Evolutionary conservation across 805 yeast genomes (phyloP), one percentile per base, ranked within the genome.

Genomic region (Zygosaccharomyces gambellarensis): DNA sequence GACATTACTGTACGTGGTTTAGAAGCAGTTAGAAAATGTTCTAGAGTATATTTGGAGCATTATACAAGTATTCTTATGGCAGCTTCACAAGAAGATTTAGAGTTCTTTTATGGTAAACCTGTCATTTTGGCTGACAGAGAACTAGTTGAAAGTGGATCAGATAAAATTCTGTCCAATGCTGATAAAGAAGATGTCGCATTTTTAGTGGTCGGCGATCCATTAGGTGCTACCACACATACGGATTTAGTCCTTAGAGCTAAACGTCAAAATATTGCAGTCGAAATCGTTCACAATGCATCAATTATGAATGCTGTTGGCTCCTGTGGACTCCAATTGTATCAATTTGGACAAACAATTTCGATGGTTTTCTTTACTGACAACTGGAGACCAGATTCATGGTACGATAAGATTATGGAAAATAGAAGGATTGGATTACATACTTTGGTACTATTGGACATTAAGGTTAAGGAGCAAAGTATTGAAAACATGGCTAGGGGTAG

Each of bases 241-340:
- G 99, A 94, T 71, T 76, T 92, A 54, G 88, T 90, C 38, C 78
- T 92, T 52, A 77, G 99, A 62, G 98, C 99, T 39, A 80, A 95
- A 58, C 96, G 87, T 68, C 75, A 83, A 52, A 81, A 81, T 2
- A 88, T 94, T 63, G 72, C 77, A 45, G 87, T 87, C 39, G 95
- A 87, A 63, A 78, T 86, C 36, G 81, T 92, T 52, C 99, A 92
- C 71, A 92, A 92, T 68, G 99, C 99, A 1, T 87, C 96, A 14
- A 94, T 92, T 10, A 90, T 94, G 97, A 92, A 92, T 65, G 99
- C 98, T 0, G 96, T 92, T 23, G 99, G 99, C 17, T 95, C 97
- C 1, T 90, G 97, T 72, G 99, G 99, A 21, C 77, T 94, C 56
- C 99, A 92, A 69, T 75, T 92, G 51, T 92, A 92, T 70, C 90